phyloP scores from a whole-genome alignment of 208 protist species.

The Crithidia brevicula region DNA sequence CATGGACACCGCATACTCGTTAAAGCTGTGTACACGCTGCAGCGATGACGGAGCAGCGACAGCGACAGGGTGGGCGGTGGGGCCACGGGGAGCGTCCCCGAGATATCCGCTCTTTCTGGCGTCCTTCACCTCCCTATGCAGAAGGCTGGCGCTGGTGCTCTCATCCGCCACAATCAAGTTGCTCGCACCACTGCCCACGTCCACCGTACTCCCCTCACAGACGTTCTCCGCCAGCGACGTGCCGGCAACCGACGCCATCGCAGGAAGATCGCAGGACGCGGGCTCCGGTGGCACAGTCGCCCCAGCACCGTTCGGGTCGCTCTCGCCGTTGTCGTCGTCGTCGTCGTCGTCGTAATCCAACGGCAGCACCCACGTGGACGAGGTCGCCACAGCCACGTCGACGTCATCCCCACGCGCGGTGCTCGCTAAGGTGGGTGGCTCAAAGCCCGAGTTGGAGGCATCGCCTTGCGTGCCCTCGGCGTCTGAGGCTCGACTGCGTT shows the following conservation, averaged over 20 bases:
- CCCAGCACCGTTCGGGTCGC: neutral
- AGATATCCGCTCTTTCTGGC: too few species aligned
- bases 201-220: neutral
- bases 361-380: slow-evolving; percentile 7
- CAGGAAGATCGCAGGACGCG: too few species aligned
- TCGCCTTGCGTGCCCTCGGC: neutral
- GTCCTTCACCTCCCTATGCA: neutral
- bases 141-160: neutral
- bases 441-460: neutral
- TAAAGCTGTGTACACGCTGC: slow-evolving; percentile 8
- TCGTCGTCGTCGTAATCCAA: slow-evolving; percentile 18
- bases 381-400: neutral
- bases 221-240: too few species aligned
- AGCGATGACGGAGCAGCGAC: neutral
- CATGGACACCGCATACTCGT: slow-evolving; percentile 7
- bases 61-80: neutral
- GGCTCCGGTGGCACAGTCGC: slow-evolving; percentile 4
- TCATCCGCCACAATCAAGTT: neutral
- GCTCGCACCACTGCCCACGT: neutral
- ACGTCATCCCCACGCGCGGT: neutral
- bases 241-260: too few species aligned
- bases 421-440: neutral
- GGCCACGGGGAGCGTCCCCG: neutral
- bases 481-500: neutral
- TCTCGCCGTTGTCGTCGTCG: slow-evolving; percentile 15